These are phyloP conservation scores for Alternaria longipes DNA, from an alignment of 2,329 filamentous ascomycete species.

Conservation along the genomic window DNA sequence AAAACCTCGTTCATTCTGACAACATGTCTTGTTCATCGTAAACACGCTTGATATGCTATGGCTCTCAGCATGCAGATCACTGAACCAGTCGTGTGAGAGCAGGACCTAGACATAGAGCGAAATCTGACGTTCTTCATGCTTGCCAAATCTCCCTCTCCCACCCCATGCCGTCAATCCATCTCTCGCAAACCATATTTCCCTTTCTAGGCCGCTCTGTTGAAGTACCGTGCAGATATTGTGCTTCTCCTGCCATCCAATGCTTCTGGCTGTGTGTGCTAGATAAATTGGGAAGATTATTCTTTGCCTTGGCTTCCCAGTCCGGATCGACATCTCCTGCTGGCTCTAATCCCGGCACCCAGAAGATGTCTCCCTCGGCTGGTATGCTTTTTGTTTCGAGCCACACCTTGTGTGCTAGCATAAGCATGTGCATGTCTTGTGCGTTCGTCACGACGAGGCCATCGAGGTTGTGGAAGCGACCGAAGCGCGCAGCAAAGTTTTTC, in stretches of 20 bases:
- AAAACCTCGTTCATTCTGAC: neutral
- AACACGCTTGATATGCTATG: neutral
- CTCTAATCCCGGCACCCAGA: slow-evolving; percentile 22
- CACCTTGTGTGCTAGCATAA: slow-evolving; percentile 13
- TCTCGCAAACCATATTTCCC: neutral
- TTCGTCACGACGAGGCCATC: slow-evolving; percentile 22
- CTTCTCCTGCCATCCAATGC: neutral
- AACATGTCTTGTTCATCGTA: neutral
- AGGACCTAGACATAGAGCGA: neutral
- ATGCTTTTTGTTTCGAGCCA: slow-evolving; percentile 6
- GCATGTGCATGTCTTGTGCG: slow-evolving; percentile 2
- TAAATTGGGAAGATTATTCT: neutral
- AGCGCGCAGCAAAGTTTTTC: slow-evolving; percentile 18
- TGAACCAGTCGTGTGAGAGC: neutral
- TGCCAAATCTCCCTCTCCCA: neutral
- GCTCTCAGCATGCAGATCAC: neutral
- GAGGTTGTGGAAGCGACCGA: slow-evolving; percentile 14
- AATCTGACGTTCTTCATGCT: neutral
- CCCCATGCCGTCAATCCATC: neutral
- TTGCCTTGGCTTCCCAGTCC: neutral
- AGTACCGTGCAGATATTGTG: neutral
- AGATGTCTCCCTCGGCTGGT: neutral
- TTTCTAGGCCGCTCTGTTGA: neutral
- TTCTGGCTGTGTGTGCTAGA: neutral
- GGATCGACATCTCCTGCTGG: neutral